Percentiles rank a stretch among this genome's conserved stretches.
Conservation (phyloP, 2,329 filamentous ascomycete genomes). For the Xylariaceae sp. region DNA sequence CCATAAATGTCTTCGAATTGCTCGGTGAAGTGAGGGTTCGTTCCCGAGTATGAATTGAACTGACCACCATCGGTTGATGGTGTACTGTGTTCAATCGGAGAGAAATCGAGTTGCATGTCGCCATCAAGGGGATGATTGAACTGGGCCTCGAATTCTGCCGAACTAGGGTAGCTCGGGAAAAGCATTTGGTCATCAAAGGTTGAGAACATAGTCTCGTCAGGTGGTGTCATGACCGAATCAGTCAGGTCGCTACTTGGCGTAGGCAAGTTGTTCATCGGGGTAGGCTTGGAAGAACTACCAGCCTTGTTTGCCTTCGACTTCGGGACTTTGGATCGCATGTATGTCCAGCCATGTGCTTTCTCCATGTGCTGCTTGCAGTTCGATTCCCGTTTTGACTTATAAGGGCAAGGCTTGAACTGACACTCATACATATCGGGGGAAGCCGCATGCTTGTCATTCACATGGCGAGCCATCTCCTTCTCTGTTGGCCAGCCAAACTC, state of each 20-base stretch:
- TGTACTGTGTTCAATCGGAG: constrained; percentile 47
- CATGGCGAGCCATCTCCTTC: constrained; percentile 93
- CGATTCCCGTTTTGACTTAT: constrained; percentile 90
- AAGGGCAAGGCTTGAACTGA: constrained; percentile 75
- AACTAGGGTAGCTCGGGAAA: constrained; percentile 46
- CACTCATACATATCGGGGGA: constrained; percentile 80
- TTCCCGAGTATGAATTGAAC: constrained; percentile 56
- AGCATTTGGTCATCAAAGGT: constrained; percentile 34
- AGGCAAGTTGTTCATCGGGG: constrained; percentile 57
- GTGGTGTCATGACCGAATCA: constrained; percentile 52
- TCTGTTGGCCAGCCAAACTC: constrained; percentile 91
- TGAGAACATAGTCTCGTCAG: constrained; percentile 41
- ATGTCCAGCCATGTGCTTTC: constrained; percentile 88
- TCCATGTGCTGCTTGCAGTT: constrained; percentile 99
- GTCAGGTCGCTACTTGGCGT: constrained; percentile 57
- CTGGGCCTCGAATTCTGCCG: constrained; percentile 42
- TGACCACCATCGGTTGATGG: constrained; percentile 42
- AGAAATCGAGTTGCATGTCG: constrained; percentile 37
- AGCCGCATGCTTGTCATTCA: constrained; percentile 90
- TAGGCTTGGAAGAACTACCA: constrained; percentile 44
- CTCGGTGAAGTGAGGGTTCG: constrained; percentile 55
- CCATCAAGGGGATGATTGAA: constrained; percentile 39
- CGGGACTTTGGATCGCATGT: constrained; percentile 88
- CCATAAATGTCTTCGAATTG: constrained; percentile 59
- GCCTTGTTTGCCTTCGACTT: constrained; percentile 49